phyloP scores from a whole-genome alignment of 108 stramenopile genomes.

The Cyclotella sp. region DNA sequence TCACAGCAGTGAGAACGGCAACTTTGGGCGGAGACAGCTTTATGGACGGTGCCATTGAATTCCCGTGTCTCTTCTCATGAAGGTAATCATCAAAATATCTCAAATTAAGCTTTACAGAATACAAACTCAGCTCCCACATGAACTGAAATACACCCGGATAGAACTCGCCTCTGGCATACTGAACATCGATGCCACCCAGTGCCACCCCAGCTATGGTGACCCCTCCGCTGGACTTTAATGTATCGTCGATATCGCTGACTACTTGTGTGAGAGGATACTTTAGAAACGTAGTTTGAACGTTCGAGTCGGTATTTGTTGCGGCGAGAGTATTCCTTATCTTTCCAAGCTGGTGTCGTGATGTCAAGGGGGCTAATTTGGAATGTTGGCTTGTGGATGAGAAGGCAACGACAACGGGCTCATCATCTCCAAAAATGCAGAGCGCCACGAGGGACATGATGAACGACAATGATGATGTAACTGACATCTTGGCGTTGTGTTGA shows the following conservation, averaged over 20 bases:
- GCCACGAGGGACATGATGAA: no score
- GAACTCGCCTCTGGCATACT: constrained; percentile 90
- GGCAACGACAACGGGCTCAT: no score
- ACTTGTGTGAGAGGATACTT: constrained; percentile 47
- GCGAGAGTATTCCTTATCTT: background rate
- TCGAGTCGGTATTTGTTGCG: background rate
- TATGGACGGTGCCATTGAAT: background rate
- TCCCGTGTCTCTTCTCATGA: constrained; percentile 15
- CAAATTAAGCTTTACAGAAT: constrained; percentile 49
- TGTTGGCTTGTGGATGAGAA: no score
- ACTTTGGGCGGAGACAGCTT: constrained; percentile 76
- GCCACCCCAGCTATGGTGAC: constrained; percentile 86
- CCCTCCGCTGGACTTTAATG: constrained; percentile 91
- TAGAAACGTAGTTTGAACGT: constrained; percentile 1
- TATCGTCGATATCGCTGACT: constrained; percentile 93
- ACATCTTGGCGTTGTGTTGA: no score
- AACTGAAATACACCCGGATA: constrained; percentile 96
- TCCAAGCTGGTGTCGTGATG: background rate
- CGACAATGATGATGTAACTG: no score
- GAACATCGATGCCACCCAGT: constrained; percentile 92
- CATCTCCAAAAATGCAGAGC: no score
- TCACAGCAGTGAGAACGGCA: constrained; percentile 81
- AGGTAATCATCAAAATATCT: constrained; percentile 34
- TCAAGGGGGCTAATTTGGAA: no score
- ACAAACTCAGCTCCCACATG: constrained; percentile 85